Percentiles rank a stretch among this genome's conserved stretches.
Conservation (phyloP, 306 rosid species). For the Sesbania bispinosa region DNA sequence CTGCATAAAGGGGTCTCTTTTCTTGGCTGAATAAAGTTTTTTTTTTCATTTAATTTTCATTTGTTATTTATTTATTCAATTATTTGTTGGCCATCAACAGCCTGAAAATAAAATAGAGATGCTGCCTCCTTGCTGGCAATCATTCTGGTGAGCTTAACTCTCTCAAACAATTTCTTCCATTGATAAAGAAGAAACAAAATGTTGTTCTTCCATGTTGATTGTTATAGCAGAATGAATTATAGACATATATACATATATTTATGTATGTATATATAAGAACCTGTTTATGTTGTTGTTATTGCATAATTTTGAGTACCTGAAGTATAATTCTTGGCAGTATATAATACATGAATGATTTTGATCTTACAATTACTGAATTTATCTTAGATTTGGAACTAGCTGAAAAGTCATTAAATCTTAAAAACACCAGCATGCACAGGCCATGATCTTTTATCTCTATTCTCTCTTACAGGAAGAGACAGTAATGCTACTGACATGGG, state of each 20-base stretch:
- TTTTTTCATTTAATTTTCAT: slow-evolving; percentile 17
- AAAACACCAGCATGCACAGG: too few relatives aligned
- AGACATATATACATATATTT: too few relatives aligned
- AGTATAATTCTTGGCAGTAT: background rate
- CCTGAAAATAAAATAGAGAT: slow-evolving; percentile 32
- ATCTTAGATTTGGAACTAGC: background rate
- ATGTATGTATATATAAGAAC: too few relatives aligned
- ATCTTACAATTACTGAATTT: background rate
- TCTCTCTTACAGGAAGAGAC: slow-evolving; percentile 44
- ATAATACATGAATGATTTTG: slow-evolving; percentile 1
- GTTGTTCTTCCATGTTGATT: too few relatives aligned
- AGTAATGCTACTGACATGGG: slow-evolving; percentile 94
- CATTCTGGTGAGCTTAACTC: slow-evolving; percentile 34
- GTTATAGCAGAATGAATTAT: too few relatives aligned
- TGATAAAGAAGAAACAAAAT: slow-evolving; percentile 8
- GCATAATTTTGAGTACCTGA: background rate
- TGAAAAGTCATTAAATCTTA: too few relatives aligned
- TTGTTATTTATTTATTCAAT: slow-evolving; percentile 22
- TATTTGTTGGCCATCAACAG: slow-evolving; percentile 23
- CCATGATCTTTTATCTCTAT: slow-evolving; percentile 20
- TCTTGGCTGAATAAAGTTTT: slow-evolving; percentile 6
- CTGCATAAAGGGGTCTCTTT: slow-evolving; percentile 10
- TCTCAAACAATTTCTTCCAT: background rate
- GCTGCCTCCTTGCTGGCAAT: slow-evolving; percentile 34
- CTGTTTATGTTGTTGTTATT: too few relatives aligned